Conservation (phyloP, 2,329 filamentous ascomycete species). For the Raffaelea albimanens region DNA sequence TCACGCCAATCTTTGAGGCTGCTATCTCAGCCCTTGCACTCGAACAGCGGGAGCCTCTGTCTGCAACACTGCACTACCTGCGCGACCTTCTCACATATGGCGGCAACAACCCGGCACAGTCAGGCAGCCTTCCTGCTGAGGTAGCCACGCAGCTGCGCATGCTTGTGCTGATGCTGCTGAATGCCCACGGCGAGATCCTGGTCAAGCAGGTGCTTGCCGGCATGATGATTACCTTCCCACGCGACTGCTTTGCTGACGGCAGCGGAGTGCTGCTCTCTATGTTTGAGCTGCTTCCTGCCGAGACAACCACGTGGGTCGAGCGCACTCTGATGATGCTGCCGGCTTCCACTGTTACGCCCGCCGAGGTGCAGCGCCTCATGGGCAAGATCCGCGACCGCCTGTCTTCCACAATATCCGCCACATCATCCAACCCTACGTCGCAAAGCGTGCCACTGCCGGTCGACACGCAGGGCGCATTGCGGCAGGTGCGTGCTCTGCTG, state of each 20-base stretch:
- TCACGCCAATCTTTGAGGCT: constrained; percentile 77
- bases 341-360: constrained; percentile 65
- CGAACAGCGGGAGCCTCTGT: constrained; percentile 84
- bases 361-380: constrained; percentile 74
- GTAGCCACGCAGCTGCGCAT: constrained; percentile 61
- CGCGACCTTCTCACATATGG: constrained; percentile 87
- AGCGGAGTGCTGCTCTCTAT: constrained; percentile 84
- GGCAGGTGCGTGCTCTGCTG: constrained; percentile 74
- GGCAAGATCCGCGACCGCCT: constrained; percentile 65
- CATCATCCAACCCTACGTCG: neutral
- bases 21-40: constrained; percentile 78
- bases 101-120: constrained; percentile 61
- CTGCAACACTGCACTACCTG: constrained; percentile 85
- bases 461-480: constrained; percentile 38
- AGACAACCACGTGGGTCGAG: constrained; percentile 75
- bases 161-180: constrained; percentile 63
- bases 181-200: constrained; percentile 63
- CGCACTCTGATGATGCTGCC: constrained; percentile 78
- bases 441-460: neutral
- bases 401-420: neutral
- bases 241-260: constrained; percentile 90
- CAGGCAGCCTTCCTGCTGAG: constrained; percentile 42
- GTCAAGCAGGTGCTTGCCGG: constrained; percentile 87
- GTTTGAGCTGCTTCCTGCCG: constrained; percentile 74
- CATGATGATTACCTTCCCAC: constrained; percentile 98